Evolutionary conservation across 805 yeast genomes (phyloP), one percentile per base, ranked within the genome.

Genomic region (Hanseniaspora occidentalis): DNA sequence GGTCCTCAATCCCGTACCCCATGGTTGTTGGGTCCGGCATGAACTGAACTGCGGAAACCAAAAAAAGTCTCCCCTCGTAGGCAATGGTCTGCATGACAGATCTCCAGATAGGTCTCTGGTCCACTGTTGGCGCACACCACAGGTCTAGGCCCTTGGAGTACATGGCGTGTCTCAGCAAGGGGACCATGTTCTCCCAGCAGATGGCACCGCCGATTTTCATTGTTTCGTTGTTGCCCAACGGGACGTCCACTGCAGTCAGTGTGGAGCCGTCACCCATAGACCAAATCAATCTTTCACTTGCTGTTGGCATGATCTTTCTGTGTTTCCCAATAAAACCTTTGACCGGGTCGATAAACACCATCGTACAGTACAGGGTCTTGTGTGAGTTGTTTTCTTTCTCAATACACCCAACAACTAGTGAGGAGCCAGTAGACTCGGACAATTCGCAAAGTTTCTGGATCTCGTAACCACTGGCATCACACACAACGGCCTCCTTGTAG

Each of bases 251-350:
- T 9, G 61, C 63, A 3, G 62, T 58, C 36, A 68, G 46, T 2
- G 70, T 65, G 4, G 69, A 64, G 3, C 73, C 73, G 41, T 67
- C 71, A 27, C 72, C 72, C 38, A 60, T 61, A 1, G 69, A 70
- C 71, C 71, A 67, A 10, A 67, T 52, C 34, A 66, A 51, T 31
- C 70, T 56, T 50, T 67, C 73, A 19, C 62, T 52, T 13, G 66
- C 71, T 4, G 72, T 67, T 31, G 72, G 72, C 51, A 61, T 50
- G 43, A 65, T 49, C 44, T 68, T 68, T 23, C 73, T 55, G 47
- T 67, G 72, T 43, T 66, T 65, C 3, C 59, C 67, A 8, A 43
- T 43, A 20, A 27, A 23, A 20, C 37, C 42, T 11, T 23, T 20
- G 10, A 31, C 34, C 14, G 43, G 66, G 42, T 64, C 69, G 31